A percentile compares a stretch with the other conserved stretches of the same genome.
Conservation (phyloP, 2,329 filamentous ascomycete genomes). For the Trichoderma cornu-damae region DNA sequence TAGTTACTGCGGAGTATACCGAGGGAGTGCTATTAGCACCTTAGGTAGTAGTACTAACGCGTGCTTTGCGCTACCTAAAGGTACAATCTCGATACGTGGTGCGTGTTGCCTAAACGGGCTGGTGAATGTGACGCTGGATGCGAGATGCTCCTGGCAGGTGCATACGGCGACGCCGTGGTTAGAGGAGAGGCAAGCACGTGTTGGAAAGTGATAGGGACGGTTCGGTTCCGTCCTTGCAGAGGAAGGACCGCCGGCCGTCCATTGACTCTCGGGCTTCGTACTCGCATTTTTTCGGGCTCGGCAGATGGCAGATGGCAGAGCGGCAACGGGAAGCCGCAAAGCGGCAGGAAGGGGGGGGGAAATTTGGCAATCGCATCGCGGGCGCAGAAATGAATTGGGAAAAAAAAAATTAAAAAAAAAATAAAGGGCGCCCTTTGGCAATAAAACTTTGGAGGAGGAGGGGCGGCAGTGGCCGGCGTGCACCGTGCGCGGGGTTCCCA, state of each 20-base stretch:
- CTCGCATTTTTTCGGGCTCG: background rate
- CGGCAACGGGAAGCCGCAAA: too few species aligned
- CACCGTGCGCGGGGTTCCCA: too few species aligned
- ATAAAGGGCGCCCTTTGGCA: too few species aligned
- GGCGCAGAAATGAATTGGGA: background rate
- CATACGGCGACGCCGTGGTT: slow-evolving; percentile 17
- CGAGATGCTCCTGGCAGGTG: slow-evolving; percentile 17
- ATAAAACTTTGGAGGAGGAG: too few species aligned
- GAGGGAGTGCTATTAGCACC: too few species aligned
- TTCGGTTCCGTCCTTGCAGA: background rate
- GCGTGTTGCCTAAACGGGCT: background rate
- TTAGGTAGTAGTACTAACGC: too few species aligned
- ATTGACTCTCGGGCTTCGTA: slow-evolving; percentile 10
- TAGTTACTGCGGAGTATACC: too few species aligned
- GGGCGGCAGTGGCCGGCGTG: too few species aligned
- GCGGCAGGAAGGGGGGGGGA: background rate
- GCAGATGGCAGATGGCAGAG: background rate
- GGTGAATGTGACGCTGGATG: slow-evolving; percentile 14
- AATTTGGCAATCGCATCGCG: background rate
- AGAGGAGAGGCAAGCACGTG: slow-evolving; percentile 15
- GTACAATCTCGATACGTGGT: slow-evolving; percentile 12
- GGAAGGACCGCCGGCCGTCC: slow-evolving; percentile 1
- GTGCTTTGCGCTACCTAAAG: slow-evolving; percentile 8
- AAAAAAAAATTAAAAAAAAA: background rate
- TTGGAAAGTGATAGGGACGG: slow-evolving; percentile 7